Percentiles rank a stretch among this genome's conserved stretches.
phyloP scores from a whole-genome alignment of 768 basidiomycete species.

The Hemileccinum impolitum region DNA sequence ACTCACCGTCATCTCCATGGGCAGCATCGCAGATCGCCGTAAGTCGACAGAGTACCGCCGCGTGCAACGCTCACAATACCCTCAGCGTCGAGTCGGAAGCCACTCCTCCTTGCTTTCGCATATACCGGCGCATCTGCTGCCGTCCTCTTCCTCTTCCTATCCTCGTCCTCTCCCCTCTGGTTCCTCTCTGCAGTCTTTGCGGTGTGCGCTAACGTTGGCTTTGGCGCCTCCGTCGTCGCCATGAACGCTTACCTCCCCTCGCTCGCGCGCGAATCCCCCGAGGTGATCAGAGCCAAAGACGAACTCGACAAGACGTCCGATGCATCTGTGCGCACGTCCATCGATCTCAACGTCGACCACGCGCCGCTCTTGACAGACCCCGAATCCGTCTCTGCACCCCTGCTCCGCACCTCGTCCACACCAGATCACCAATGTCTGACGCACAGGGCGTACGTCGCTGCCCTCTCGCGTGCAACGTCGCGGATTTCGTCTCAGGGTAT shows the following conservation, averaged over 20 bases:
- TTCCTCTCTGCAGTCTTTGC: slow-evolving; percentile 64
- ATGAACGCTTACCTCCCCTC: slow-evolving; percentile 86
- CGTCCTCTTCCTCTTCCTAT: slow-evolving; percentile 66
- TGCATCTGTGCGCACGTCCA: background rate
- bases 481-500: slow-evolving; percentile 84
- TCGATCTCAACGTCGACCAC: slow-evolving; percentile 6
- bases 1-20: slow-evolving; percentile 92
- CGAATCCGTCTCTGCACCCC: slow-evolving; percentile 37
- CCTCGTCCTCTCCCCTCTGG: slow-evolving; percentile 72
- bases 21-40: slow-evolving; percentile 89
- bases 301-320: slow-evolving; percentile 27
- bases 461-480: slow-evolving; percentile 70
- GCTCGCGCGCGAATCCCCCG: slow-evolving; percentile 63
- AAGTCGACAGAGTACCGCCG: slow-evolving; percentile 29
- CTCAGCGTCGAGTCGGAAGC: slow-evolving; percentile 69
- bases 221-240: slow-evolving; percentile 83
- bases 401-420: slow-evolving; percentile 20
- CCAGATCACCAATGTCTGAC: slow-evolving; percentile 16
- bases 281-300: slow-evolving; percentile 43
- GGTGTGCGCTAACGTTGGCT: slow-evolving; percentile 77
- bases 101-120: slow-evolving; percentile 73
- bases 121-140: slow-evolving; percentile 66
- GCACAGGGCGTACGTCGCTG: slow-evolving; percentile 47
- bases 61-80: background rate
- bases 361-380: background rate